Evolutionary conservation across 257 asterid genomes (phyloP), one percentile per base, ranked within the genome.

Genomic region (Petunia secreta): DNA sequence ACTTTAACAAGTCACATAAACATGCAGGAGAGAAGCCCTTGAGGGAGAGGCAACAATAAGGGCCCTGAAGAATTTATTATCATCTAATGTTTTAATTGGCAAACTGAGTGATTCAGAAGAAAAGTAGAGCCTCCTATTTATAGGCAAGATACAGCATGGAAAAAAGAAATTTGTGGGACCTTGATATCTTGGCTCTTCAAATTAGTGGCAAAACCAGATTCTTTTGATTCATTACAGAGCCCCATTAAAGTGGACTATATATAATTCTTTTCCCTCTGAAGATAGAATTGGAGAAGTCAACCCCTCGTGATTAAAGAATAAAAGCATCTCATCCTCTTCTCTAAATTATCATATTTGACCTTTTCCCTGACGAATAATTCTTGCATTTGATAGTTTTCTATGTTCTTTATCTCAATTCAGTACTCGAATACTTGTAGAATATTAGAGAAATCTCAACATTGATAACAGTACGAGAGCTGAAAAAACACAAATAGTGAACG

Each of bases 21-120:
- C 80, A 46, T 80, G 79, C 75, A 73, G 75, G 85, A 75, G 66
- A 85, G 96, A 87, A 91, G 97, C 90, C 93, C 88, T 90, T 85
- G 93, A 87, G 94, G 94, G 91, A 89, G 97, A 91, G 81, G 84
- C 79, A 88, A 82, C 91, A 90, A 84, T 75, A 88, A 50, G 79
- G 34, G 89, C 86, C 85, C 86, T 85, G 89, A 75, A 69, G 75
- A 73, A 53, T 75, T 40, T 3, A 44, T 69, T 9, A 75, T 63
- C 63, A 50, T 40, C 83, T 69, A 39, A 64, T 50, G 82, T 40
- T 53, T 16, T 63, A 40, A 58, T 63, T 75, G 75, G 7, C 50
- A 6, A 43, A 36, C 40, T 57, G 50, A 73, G 62, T 76, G 50
- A 65, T 53, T 79, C 3, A 63, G 59, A 78, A 71, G 43, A 10